Evolutionary conservation across 2,329 filamentous ascomycete species (phyloP).

Genomic region (Fusarium penzigii): DNA sequence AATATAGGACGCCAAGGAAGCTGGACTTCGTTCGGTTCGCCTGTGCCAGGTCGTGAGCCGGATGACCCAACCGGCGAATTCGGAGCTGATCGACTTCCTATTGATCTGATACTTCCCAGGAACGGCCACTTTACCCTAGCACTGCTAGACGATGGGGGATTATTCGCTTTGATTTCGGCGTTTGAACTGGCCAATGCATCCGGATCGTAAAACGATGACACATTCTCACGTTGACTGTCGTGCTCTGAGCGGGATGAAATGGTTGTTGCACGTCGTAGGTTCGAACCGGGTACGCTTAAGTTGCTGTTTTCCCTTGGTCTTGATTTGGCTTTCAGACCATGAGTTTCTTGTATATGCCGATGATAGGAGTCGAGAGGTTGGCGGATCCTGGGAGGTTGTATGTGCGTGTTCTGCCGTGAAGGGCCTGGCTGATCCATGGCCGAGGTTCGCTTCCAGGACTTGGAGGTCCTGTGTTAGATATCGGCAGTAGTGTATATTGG

Average conservation of each 20-base stretch:
- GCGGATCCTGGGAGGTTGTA: slow-evolving; percentile 19
- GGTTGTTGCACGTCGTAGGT: slow-evolving; percentile 11
- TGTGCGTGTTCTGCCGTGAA: slow-evolving; percentile 16
- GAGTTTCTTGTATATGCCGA: slow-evolving; percentile 25
- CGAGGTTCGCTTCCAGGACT: slow-evolving; percentile 1
- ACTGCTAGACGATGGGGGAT: slow-evolving; percentile 6
- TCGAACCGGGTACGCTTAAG: slow-evolving; percentile 5
- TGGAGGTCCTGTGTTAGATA: neutral
- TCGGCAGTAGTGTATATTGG: neutral
- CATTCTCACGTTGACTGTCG: slow-evolving; percentile 13
- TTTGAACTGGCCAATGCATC: slow-evolving; percentile 25
- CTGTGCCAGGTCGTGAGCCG: slow-evolving; percentile 10
- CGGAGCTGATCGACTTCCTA: slow-evolving; percentile 15
- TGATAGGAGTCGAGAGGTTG: slow-evolving; percentile 31
- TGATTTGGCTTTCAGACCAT: slow-evolving; percentile 18
- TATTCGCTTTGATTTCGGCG: slow-evolving; percentile 15
- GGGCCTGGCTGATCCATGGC: slow-evolving; percentile 23
- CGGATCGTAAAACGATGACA: slow-evolving; percentile 29
- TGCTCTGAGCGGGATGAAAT: slow-evolving; percentile 4
- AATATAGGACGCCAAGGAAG: slow-evolving; percentile 40
- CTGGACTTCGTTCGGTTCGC: slow-evolving; percentile 27
- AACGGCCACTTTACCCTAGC: slow-evolving; percentile 27
- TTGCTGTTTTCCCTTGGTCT: slow-evolving; percentile 10
- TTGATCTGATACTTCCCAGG: slow-evolving; percentile 27
- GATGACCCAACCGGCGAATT: slow-evolving; percentile 11